phyloP scores from a whole-genome alignment of 441 rosid genomes.

The Rhodomyrtus psidioides region DNA sequence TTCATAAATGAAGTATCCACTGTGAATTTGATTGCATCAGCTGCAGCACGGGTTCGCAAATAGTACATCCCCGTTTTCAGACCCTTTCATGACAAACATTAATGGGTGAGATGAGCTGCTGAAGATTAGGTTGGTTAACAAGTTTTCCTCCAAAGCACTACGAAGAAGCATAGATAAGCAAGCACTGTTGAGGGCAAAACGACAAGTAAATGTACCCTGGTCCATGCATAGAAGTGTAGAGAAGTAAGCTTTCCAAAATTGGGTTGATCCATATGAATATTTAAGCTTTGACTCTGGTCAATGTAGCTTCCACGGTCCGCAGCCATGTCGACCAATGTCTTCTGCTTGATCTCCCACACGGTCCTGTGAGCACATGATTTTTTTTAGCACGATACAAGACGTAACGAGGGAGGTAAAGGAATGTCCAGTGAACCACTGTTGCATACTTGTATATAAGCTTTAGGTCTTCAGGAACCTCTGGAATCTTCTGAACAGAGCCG shows the following conservation, averaged over 20 bases:
- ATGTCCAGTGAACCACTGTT: neutral
- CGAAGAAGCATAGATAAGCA: neutral
- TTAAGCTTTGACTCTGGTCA: conserved; percentile 91
- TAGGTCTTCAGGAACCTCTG: conserved; percentile 64
- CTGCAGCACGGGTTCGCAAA: conserved; percentile 81
- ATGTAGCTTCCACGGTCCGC: conserved; percentile 85
- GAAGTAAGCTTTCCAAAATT: conserved; percentile 80
- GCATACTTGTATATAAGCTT: conserved; percentile 74
- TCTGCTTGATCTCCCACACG: conserved; percentile 97
- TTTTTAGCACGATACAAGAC: neutral
- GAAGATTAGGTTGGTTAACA: neutral
- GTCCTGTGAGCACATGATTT: conserved; percentile 35
- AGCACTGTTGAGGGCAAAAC: neutral
- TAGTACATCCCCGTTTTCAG: conserved; percentile 92
- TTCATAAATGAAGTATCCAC: conserved; percentile 63
- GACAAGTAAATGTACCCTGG: conserved; percentile 39
- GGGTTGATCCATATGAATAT: conserved; percentile 89
- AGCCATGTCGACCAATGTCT: conserved; percentile 85
- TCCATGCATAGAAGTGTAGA: conserved; percentile 78
- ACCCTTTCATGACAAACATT: conserved; percentile 34
- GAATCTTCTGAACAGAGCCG: conserved; percentile 67
- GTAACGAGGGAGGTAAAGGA: neutral
- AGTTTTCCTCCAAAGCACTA: neutral
- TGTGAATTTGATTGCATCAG: conserved; percentile 96
- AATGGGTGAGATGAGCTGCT: neutral